Evolutionary conservation across 2,329 filamentous ascomycete genomes (phyloP).

Genomic region (Hymenoscyphus linearis): DNA sequence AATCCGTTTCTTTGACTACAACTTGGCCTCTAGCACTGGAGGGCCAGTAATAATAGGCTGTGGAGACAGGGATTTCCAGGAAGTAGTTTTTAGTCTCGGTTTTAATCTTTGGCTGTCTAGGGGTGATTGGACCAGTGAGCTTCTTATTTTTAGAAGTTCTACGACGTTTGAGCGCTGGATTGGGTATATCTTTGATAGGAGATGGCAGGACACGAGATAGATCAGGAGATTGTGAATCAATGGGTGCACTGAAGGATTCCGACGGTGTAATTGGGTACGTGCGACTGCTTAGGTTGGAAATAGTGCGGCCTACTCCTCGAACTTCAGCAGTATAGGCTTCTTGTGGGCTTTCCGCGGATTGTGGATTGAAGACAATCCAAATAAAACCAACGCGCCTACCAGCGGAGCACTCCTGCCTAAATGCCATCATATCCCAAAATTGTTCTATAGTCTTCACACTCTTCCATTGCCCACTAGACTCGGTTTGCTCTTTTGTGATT

Average conservation of each 20-base stretch:
- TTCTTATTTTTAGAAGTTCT: constrained; percentile 43
- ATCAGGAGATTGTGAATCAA: constrained; percentile 14
- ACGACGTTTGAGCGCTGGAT: constrained; percentile 5
- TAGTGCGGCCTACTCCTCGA: constrained; percentile 1
- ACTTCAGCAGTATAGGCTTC: constrained; percentile 18
- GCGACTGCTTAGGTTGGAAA: background rate
- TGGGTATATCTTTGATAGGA: constrained; percentile 7
- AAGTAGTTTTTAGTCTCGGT: constrained; percentile 48
- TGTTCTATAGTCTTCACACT: constrained; percentile 78
- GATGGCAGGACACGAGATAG: constrained; percentile 4
- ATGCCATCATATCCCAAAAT: constrained; percentile 99
- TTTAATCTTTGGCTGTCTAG: constrained; percentile 62
- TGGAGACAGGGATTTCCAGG: constrained; percentile 45
- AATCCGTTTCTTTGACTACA: constrained; percentile 57
- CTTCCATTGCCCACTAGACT: constrained; percentile 67
- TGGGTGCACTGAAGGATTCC: constrained; percentile 23
- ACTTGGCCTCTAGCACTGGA: constrained; percentile 54
- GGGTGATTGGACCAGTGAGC: constrained; percentile 54
- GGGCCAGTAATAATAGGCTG: constrained; percentile 63
- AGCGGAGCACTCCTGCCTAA: constrained; percentile 89
- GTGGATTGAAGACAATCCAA: constrained; percentile 70
- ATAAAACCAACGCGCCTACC: constrained; percentile 90
- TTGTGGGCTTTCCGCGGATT: constrained; percentile 10
- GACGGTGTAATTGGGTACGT: constrained; percentile 12
- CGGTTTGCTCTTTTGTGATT: constrained; percentile 52